phyloP scores from a whole-genome alignment of 805 yeast species.

The Kuraishia cidri region DNA sequence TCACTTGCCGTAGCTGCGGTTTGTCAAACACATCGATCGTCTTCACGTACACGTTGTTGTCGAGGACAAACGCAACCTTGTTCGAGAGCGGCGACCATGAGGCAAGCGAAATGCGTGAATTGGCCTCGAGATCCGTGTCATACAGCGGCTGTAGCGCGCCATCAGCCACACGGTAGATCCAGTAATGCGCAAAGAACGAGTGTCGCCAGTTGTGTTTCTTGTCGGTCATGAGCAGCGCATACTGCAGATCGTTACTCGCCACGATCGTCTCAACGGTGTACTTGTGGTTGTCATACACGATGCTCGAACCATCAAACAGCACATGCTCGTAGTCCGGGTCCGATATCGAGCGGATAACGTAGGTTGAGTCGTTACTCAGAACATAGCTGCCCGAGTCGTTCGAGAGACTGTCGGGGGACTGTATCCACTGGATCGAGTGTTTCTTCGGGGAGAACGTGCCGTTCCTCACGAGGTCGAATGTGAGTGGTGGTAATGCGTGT shows the following conservation, averaged over 20 bases:
- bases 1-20: constrained; percentile 34
- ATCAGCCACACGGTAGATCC: constrained; percentile 23
- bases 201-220: constrained; percentile 59
- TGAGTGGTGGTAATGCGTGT: constrained; percentile 20
- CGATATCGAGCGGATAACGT: constrained; percentile 43
- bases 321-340: constrained; percentile 33
- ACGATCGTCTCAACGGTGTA: constrained; percentile 42
- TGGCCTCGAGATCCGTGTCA: constrained; percentile 11
- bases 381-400: constrained; percentile 66
- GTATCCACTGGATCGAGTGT: constrained; percentile 65
- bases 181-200: constrained; percentile 46
- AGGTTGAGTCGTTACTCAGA: constrained; percentile 34
- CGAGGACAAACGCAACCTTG: constrained; percentile 54
- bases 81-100: constrained; percentile 70
- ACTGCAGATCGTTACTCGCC: constrained; percentile 59
- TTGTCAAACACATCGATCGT: constrained; percentile 15
- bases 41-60: constrained; percentile 61
- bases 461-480: constrained; percentile 39
- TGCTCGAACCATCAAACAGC: constrained; percentile 39
- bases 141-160: constrained; percentile 13
- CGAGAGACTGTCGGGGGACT: constrained; percentile 32
- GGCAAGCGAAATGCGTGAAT: constrained; percentile 33
- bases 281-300: constrained; percentile 26
- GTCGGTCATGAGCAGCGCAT: constrained; percentile 53
- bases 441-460: constrained; percentile 45